Conservation (phyloP, 768 basidiomycete species). For the Suillus clintonianus region DNA sequence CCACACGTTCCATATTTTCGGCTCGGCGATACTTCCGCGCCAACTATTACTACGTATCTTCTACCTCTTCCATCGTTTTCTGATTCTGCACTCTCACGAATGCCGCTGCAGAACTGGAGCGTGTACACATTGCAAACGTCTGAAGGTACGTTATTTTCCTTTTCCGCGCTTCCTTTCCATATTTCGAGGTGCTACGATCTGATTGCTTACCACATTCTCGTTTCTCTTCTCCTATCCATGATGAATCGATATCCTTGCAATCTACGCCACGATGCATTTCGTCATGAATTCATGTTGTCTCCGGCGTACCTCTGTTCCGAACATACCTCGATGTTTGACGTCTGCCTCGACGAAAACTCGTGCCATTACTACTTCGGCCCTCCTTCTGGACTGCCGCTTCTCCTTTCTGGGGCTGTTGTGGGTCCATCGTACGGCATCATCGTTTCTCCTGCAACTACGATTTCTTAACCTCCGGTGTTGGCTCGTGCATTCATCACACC, state of each 20-base stretch:
- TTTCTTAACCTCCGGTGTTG: constrained; percentile 24
- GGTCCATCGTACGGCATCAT: constrained; percentile 7
- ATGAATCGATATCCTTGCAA: constrained; percentile 17
- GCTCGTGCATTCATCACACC: neutral
- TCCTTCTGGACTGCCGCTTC: neutral
- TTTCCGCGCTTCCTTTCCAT: constrained; percentile 6
- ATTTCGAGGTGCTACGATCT: neutral
- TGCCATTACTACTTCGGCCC: neutral
- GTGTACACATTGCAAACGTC: constrained; percentile 84
- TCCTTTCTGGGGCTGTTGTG: constrained; percentile 1
- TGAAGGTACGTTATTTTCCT: constrained; percentile 61
- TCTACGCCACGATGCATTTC: constrained; percentile 12
- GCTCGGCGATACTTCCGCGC: constrained; percentile 18
- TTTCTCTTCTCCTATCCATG: constrained; percentile 11
- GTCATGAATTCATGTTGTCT: constrained; percentile 12
- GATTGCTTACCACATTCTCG: constrained; percentile 21
- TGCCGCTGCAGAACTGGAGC: constrained; percentile 63
- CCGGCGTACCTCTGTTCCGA: constrained; percentile 23
- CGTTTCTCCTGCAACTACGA: constrained; percentile 24
- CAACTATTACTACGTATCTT: constrained; percentile 6
- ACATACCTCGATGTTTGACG: constrained; percentile 9
- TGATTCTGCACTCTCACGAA: constrained; percentile 10
- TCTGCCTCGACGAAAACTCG: constrained; percentile 1
- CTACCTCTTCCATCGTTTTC: constrained; percentile 4
- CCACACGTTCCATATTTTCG: constrained; percentile 5